Conservation (phyloP, 345 rosid genomes). For the Salix koriyanagi region DNA sequence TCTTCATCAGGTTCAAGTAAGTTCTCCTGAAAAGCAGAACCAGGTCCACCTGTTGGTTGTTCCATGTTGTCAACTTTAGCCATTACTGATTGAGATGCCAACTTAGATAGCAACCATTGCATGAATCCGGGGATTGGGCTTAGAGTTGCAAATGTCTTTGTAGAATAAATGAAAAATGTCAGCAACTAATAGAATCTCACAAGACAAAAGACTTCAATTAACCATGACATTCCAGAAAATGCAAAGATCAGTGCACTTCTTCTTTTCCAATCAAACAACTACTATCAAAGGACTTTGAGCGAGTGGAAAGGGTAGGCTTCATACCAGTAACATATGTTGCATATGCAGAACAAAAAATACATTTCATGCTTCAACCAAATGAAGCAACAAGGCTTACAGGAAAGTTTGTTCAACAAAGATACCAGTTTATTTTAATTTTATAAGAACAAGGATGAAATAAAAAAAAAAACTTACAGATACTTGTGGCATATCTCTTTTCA, state of each 20-base stretch:
- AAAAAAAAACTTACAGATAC: slow-evolving; percentile 79
- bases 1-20: slow-evolving; percentile 82
- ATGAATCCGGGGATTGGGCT: slow-evolving; percentile 92
- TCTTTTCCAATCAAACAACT: background rate
- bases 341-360: too few species aligned
- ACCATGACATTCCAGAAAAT: background rate
- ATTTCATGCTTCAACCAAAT: background rate
- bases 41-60: slow-evolving; percentile 33
- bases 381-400: background rate
- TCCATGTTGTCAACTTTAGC: slow-evolving; percentile 40
- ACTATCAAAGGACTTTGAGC: background rate
- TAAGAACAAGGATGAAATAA: background rate
- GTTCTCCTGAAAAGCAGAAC: slow-evolving; percentile 61
- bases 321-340: too few species aligned
- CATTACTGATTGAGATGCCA: slow-evolving; percentile 71
- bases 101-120: slow-evolving; percentile 80
- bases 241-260: background rate
- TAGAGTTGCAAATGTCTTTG: slow-evolving; percentile 80
- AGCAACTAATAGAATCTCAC: background rate
- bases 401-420: background rate
- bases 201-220: background rate
- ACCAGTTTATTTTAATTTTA: background rate
- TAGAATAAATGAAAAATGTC: slow-evolving; percentile 12
- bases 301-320: background rate
- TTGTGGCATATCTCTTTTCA: slow-evolving; percentile 84